A percentile compares a stretch with the other conserved stretches of the same genome.
Conservation (phyloP, 495 filamentous ascomycete genomes). For the Tuber indicum region DNA sequence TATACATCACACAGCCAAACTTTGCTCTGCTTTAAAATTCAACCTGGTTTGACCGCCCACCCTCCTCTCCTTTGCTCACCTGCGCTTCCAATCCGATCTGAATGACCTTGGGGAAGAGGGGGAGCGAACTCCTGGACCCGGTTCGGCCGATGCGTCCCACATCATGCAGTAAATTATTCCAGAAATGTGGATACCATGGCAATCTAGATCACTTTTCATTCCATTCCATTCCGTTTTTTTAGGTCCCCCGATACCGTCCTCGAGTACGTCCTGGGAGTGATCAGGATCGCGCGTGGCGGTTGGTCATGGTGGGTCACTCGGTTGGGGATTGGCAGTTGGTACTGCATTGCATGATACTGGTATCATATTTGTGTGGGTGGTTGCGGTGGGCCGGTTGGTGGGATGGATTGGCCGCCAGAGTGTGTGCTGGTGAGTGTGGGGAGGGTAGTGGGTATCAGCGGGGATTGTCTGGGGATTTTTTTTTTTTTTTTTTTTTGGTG, state of each 20-base stretch:
- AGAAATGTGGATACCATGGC: too few species aligned
- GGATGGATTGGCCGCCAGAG: too few species aligned
- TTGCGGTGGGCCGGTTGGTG: neutral
- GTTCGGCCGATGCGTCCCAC: too few species aligned
- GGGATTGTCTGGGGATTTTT: neutral
- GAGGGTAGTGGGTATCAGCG: too few species aligned
- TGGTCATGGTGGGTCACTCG: neutral
- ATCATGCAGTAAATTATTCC: too few species aligned
- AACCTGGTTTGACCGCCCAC: neutral
- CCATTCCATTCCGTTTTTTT: too few species aligned
- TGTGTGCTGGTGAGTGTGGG: neutral
- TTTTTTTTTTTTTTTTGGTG: neutral
- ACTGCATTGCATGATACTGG: neutral
- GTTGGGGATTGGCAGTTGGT: neutral
- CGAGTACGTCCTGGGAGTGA: too few species aligned
- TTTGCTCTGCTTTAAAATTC: neutral
- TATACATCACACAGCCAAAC: neutral
- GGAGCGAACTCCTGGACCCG: neutral
- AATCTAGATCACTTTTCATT: neutral
- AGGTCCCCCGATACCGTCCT: too few species aligned
- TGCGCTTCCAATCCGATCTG: neutral
- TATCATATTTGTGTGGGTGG: neutral
- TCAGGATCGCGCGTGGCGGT: neutral
- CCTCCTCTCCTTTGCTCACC: neutral
- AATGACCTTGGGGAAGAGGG: neutral